Evolutionary conservation across 305 asterid genomes (phyloP), one percentile per base, ranked within the genome.

Genomic region (Solanum hybrid): DNA sequence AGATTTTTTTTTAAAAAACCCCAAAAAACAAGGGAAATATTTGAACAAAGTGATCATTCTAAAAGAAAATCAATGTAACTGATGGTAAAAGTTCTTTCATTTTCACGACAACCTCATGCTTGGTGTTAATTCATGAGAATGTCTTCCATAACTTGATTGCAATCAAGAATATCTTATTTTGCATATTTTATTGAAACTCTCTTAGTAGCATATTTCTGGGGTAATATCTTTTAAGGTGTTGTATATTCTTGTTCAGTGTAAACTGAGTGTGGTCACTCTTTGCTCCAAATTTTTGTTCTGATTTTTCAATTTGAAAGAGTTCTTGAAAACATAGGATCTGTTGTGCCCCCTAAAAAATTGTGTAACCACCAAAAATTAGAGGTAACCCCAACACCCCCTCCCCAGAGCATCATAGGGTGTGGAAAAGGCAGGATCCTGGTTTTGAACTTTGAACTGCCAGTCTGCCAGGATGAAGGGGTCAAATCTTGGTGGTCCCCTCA

Each of bases 311-410:
- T 84, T 84, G 75, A 29, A 20, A 84, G 31, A 12, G 74, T 51
- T 84, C 75, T 84, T 84, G 75, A 84, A 31, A 51, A 84, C 42
- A 31, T 51, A 84, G 31, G 86, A 51, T 20, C 75, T 84, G 88
- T 84, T 51, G 40, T 51, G 88, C 75, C 88, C 34, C 75, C 88
- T 84, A 84, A 24, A 20, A 84, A 84, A 31, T 84, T 84, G 75
- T 84, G 88, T 84, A 84, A 84, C 75, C 75, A 51, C 88, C 40
- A 84, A 84, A 84, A 31, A 22, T 31, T 84, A 84, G 42, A 84
- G 74, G 75, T 33, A 84, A 84, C 36, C 39, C 40, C 31, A 18
- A 84, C 31, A 84, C 20, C 88, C 29, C 28, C 22, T 84, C 31
- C 39, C 75, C 1, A 11, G 29, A 24, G 29, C 36, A 51, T 57